These are phyloP conservation scores for Cryptococcus maquisensis DNA, from an alignment of 1,284 basidiomycete genomes.

Conservation along the genomic window DNA sequence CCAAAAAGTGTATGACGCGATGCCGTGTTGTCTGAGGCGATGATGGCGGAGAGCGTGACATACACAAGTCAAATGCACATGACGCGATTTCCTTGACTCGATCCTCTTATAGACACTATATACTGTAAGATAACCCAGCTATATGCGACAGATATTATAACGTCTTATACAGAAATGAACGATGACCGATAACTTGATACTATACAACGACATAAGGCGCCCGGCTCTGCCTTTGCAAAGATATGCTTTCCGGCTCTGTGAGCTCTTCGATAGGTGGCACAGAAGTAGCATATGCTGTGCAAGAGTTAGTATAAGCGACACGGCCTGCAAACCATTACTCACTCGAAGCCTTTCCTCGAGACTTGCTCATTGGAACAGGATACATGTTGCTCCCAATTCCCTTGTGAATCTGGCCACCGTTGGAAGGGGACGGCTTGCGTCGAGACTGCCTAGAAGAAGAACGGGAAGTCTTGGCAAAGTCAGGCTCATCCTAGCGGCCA, in stretches of 20 bases:
- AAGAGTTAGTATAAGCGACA: not conserved
- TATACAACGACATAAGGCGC: not conserved
- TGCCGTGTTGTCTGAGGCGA: no score
- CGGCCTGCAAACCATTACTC: not conserved
- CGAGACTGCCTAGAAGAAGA: not conserved
- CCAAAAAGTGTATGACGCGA: no score
- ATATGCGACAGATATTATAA: no score
- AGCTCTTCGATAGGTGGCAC: conserved; percentile 39
- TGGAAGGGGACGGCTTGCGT: conserved; percentile 5
- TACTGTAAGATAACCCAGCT: no score
- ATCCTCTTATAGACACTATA: no score
- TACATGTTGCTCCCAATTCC: conserved; percentile 6
- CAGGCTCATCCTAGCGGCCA: not conserved
- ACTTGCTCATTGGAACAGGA: conserved; percentile 11
- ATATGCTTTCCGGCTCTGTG: conserved; percentile 34
- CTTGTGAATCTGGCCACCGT: not conserved
- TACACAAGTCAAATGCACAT: no score
- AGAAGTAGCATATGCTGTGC: conserved; percentile 30
- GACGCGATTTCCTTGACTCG: no score
- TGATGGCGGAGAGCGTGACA: no score
- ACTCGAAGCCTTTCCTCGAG: conserved; percentile 9
- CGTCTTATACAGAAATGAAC: no score
- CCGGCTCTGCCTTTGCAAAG: not conserved
- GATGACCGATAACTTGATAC: no score
- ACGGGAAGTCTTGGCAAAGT: not conserved